These are phyloP conservation scores for Lagenaria siceraria DNA, from an alignment of 306 rosid species.

Conservation along the genomic window DNA sequence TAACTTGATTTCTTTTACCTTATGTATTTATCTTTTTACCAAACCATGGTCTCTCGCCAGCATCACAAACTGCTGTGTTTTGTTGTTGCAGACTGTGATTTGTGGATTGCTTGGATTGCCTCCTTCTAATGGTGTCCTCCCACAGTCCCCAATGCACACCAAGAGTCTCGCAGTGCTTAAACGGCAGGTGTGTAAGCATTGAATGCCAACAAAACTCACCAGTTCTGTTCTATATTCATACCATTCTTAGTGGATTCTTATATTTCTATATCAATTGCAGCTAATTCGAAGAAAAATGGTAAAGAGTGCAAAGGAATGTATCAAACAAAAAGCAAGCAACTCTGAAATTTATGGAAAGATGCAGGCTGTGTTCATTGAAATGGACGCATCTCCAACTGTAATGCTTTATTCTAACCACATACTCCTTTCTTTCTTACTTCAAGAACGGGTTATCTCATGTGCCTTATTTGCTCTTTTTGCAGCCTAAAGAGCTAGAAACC, in stretches of 20 bases:
- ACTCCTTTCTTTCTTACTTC: background rate
- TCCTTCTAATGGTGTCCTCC: conserved; percentile 96
- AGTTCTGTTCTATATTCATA: background rate
- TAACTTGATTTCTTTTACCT: background rate
- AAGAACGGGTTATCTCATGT: background rate
- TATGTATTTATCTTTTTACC: background rate
- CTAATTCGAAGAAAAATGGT: conserved; percentile 59
- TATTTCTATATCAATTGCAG: conserved; percentile 13
- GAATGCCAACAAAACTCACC: background rate
- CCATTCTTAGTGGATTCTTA: background rate
- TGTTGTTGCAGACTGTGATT: conserved; percentile 44
- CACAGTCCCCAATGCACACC: conserved; percentile 96
- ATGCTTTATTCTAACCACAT: conserved; percentile 6
- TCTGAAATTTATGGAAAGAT: conserved; percentile 60
- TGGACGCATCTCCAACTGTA: conserved; percentile 66
- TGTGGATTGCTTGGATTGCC: conserved; percentile 90
- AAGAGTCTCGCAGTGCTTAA: conserved; percentile 81
- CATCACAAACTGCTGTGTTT: background rate
- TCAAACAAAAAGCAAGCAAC: conserved; percentile 25
- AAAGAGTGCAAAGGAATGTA: conserved; percentile 66
- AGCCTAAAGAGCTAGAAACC: conserved; percentile 27
- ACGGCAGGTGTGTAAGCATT: conserved; percentile 33
- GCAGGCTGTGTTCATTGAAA: conserved; percentile 55
- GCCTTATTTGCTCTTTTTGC: background rate
- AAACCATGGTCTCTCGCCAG: background rate